Evolutionary conservation across 164 flowering plant genomes (phyloP).

Genomic region (Santalum album): DNA sequence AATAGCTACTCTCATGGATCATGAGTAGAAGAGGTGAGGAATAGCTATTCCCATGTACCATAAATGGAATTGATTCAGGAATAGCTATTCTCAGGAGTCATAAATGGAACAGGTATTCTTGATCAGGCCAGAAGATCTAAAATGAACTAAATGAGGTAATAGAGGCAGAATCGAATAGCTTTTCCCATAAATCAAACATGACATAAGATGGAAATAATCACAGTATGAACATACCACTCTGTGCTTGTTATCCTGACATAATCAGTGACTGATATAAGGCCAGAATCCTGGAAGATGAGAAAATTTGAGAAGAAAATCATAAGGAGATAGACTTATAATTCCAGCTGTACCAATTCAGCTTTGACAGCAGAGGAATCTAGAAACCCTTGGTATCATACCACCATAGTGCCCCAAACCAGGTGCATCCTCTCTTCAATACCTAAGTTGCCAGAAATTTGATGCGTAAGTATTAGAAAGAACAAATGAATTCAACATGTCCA

Average conservation of each 20-base stretch:
- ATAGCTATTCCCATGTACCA: too few relatives aligned
- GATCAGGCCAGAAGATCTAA: too few relatives aligned
- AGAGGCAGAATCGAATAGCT: too few relatives aligned
- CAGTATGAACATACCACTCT: conserved; percentile 50
- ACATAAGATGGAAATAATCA: not conserved
- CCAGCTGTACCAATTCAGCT: not conserved
- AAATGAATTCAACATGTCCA: not conserved
- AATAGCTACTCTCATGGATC: too few relatives aligned
- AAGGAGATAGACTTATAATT: not conserved
- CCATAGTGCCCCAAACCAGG: conserved; percentile 88
- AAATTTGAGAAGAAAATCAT: not conserved
- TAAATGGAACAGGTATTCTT: too few relatives aligned
- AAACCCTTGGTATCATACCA: conserved; percentile 46
- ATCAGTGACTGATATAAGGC: conserved; percentile 73
- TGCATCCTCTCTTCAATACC: conserved; percentile 99
- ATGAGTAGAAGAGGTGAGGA: too few relatives aligned
- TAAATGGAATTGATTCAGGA: too few relatives aligned
- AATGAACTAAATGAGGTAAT: too few relatives aligned
- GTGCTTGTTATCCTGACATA: conserved; percentile 88
- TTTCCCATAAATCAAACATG: not conserved
- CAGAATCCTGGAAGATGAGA: conserved; percentile 56
- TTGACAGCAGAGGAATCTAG: not conserved
- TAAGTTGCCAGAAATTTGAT: not conserved
- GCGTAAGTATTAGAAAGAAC: conserved; percentile 4
- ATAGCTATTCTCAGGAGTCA: too few relatives aligned